Percentiles rank a stretch among this genome's conserved stretches.
Evolutionary conservation across 345 rosid genomes (phyloP).

Genomic region (Brassica nigra): DNA sequence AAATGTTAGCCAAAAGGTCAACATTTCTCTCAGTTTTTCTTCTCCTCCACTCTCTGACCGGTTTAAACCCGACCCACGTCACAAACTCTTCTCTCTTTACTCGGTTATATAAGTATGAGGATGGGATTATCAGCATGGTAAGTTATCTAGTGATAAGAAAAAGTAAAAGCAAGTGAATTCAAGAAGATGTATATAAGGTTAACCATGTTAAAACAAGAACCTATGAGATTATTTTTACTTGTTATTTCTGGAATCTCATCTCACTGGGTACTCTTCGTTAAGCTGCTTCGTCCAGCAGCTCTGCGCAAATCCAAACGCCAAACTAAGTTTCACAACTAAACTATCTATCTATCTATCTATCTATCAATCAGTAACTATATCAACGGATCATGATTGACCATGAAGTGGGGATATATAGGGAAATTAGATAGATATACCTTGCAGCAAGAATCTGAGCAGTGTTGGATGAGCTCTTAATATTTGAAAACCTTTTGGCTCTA

Average conservation of each 20-base stretch:
- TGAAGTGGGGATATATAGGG: not conserved
- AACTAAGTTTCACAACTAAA: not conserved
- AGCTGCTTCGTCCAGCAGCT: slow-evolving; percentile 55
- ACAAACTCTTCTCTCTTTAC: slow-evolving; percentile 19
- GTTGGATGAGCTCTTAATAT: slow-evolving; percentile 66
- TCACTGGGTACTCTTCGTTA: slow-evolving; percentile 71
- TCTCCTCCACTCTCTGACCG: slow-evolving; percentile 25
- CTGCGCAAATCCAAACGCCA: slow-evolving; percentile 22
- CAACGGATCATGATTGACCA: not conserved
- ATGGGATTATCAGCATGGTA: slow-evolving; percentile 32
- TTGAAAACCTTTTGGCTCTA: slow-evolving; percentile 69
- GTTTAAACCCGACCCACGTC: slow-evolving; percentile 25
- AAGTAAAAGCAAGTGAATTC: slow-evolving; percentile 22
- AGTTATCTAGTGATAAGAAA: slow-evolving; percentile 30
- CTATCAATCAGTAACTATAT: too few species aligned
- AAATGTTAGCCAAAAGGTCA: slow-evolving; percentile 34
- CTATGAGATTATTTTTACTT: slow-evolving; percentile 20
- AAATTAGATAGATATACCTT: slow-evolving; percentile 55
- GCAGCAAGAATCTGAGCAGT: slow-evolving; percentile 81
- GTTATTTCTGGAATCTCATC: not conserved
- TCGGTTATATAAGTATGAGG: slow-evolving; percentile 17
- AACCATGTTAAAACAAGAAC: slow-evolving; percentile 23
- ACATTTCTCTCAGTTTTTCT: slow-evolving; percentile 23
- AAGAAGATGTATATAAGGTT: slow-evolving; percentile 19
- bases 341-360: not conserved